Evolutionary conservation across 164 flowering plant genomes (phyloP).

Genomic region (Tetracentron sinense): DNA sequence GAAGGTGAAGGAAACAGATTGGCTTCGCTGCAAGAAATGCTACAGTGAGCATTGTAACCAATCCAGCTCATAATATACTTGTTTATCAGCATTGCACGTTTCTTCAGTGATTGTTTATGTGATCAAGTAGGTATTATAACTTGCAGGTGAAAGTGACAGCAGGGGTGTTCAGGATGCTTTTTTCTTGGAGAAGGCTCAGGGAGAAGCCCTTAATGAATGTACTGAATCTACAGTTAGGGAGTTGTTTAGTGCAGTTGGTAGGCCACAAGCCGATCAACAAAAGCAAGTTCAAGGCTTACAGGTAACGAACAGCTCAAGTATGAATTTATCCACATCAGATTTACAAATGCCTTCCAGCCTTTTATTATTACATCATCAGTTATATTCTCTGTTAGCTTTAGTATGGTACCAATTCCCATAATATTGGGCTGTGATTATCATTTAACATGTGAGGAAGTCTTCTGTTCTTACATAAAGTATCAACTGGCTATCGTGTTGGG

Average conservation of each 20-base stretch:
- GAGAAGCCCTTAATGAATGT: conserved; percentile 74
- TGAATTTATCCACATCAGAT: neutral
- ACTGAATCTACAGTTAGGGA: conserved; percentile 82
- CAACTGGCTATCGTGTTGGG: neutral
- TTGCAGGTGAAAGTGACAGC: conserved; percentile 65
- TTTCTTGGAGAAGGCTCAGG: conserved; percentile 89
- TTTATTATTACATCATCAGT: neutral
- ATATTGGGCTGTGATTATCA: neutral
- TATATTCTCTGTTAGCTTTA: neutral
- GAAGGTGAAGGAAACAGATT: too few species aligned
- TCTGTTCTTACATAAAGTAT: neutral
- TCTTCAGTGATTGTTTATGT: neutral
- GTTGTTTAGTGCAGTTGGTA: conserved; percentile 62
- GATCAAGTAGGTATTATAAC: neutral
- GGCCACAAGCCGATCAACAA: conserved; percentile 87
- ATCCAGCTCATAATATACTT: too few species aligned
- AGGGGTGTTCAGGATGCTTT: conserved; percentile 72
- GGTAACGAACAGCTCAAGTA: conserved; percentile 31
- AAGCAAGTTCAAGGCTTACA: conserved; percentile 78
- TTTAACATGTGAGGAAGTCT: neutral
- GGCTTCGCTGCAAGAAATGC: too few species aligned
- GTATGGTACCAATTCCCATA: neutral
- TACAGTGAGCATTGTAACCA: too few species aligned
- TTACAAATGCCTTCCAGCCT: neutral
- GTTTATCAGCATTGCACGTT: too few species aligned